A percentile compares a stretch with the other conserved stretches of the same genome.
phyloP scores from a whole-genome alignment of 148 eudicot genomes.

The Polygonum aviculare region DNA sequence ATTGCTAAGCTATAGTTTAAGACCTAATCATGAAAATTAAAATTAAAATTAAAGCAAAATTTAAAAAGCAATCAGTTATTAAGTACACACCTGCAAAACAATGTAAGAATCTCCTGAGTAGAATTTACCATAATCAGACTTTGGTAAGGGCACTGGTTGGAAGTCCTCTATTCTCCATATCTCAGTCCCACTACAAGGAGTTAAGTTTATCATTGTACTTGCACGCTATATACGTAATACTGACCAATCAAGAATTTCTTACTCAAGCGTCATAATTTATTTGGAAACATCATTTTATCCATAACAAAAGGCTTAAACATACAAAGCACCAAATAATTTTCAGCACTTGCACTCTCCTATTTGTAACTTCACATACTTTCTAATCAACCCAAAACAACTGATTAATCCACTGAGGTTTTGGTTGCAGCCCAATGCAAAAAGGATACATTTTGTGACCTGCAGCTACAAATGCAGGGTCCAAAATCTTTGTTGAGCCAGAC shows the following conservation, averaged over 20 bases:
- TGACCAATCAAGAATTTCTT: not conserved
- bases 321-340: not conserved
- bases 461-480: conserved; percentile 95
- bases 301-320: not conserved
- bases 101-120: conserved; percentile 58
- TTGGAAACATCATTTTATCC: not conserved
- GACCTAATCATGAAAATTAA: not conserved
- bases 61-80: not conserved
- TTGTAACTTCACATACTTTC: not conserved
- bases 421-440: conserved; percentile 14
- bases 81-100: conserved; percentile 11
- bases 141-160: conserved; percentile 83
- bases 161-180: conserved; percentile 98
- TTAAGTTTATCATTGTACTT: conserved; percentile 37
- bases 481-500: conserved; percentile 70
- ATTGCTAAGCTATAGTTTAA: not conserved
- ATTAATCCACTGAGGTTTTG: not conserved
- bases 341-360: not conserved
- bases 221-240: not conserved
- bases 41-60: not conserved
- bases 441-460: conserved; percentile 94
- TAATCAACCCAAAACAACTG: not conserved
- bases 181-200: conserved; percentile 70
- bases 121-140: conserved; percentile 89
- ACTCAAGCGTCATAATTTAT: not conserved